Conservation (phyloP, 1,139 yeast species). For the Yamadazyma atmosphaerica region DNA sequence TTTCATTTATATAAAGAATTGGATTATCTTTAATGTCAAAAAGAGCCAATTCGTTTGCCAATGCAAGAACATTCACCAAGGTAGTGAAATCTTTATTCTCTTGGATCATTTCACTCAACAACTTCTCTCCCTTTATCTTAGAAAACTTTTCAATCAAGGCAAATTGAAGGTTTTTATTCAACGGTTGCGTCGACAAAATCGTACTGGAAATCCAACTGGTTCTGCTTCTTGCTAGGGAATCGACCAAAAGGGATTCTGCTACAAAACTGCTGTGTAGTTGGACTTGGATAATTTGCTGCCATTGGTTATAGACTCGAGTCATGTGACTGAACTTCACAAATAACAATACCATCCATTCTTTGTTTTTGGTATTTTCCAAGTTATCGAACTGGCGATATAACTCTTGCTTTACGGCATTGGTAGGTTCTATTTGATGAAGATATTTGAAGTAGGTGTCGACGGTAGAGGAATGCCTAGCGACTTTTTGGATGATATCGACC, state of each 20-base stretch:
- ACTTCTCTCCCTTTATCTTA: not conserved
- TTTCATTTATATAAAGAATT: conserved; percentile 13
- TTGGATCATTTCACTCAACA: conserved; percentile 5
- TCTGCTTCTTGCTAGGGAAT: conserved; percentile 7
- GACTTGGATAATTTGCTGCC: conserved; percentile 10
- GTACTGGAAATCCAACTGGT: conserved; percentile 16
- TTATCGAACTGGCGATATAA: conserved; percentile 2
- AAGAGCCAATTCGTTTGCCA: conserved; percentile 4
- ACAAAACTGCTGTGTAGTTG: not conserved
- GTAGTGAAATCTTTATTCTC: conserved; percentile 15
- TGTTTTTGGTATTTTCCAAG: conserved; percentile 4
- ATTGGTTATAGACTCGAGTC: conserved; percentile 6
- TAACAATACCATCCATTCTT: conserved; percentile 11
- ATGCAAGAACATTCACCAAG: conserved; percentile 10
- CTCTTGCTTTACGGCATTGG: not conserved
- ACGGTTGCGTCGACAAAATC: conserved; percentile 3
- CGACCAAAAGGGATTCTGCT: conserved; percentile 6
- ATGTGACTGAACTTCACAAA: conserved; percentile 7
- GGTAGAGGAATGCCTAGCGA: not conserved
- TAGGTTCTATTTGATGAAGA: not conserved
- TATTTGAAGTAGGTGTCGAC: not conserved
- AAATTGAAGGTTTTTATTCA: not conserved
- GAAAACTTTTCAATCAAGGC: not conserved
- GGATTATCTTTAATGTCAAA: conserved; percentile 4
- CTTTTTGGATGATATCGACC: not conserved